Base-by-base conservation (phyloP, 495 filamentous ascomycete species). In the Daldinia loculata region DNA sequence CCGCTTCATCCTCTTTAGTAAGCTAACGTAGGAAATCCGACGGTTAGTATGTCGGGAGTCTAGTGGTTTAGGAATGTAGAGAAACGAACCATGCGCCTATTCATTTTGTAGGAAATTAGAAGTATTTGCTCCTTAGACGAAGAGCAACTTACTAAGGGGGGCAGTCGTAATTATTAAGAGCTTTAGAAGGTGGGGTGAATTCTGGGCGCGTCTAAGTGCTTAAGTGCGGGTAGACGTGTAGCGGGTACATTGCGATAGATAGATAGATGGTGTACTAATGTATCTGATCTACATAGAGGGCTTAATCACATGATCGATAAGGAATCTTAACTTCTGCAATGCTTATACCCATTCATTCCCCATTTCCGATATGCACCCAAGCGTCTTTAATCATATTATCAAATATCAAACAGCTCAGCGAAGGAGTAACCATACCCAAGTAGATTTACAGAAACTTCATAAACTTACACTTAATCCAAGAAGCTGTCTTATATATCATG, bases 1-100 rank as follows among this genome's bases (percentile, higher is more conserved):
- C 90, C 30, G 89, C 83, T 80, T 98, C 95, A 63, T 99, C 95
- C 80, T 97, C 95, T 77, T 90, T 94, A 15, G 92, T 92, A 69
- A 99, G 90, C 95, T 99, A 76, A 26, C n/a, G 26, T 24, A n/a
- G 24, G 19, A 19, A 50, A 52, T 1, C 7, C 1, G n/a, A 48
- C 9, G 36, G 63, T 78, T 51, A 77, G 76, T 52, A 12, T 58
- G 52, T 36, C 36, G 0, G 34, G n/a, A 43, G 3, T 19, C 2
- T 11, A n/a, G 32, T 5, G 2, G 7, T 19, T 3, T 6, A 22
- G 6, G n/a, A 9, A 15, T 8, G 19, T 27, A 50, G n/a, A 17
- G 17, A 38, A 29, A 67, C 74, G 66, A 56, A 82, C 81, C 81
- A 83, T 83, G 41, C 81, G 80, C 15, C 80, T 70, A 58, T 77